phyloP scores from a whole-genome alignment of 2,329 filamentous ascomycete species.

The Beauveria sp. region DNA sequence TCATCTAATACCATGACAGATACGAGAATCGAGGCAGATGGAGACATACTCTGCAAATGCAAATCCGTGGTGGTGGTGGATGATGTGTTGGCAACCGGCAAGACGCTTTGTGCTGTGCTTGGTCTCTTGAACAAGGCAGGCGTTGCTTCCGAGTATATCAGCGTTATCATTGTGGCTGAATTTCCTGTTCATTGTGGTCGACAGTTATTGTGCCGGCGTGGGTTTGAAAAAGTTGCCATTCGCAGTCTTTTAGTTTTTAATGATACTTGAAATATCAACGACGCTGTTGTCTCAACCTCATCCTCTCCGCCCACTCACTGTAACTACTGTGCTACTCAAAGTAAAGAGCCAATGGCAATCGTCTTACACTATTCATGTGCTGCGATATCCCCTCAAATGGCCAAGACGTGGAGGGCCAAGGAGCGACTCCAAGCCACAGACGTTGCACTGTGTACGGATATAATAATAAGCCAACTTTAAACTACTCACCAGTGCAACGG shows the following conservation, averaged over 20 bases:
- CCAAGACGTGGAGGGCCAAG: too few species aligned
- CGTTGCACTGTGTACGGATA: too few species aligned
- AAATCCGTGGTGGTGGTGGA: conserved; percentile 48
- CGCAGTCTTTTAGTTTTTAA: conserved; percentile 43
- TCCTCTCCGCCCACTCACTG: too few species aligned
- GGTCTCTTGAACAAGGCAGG: conserved; percentile 37
- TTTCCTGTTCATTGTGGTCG: conserved; percentile 49
- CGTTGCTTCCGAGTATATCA: conserved; percentile 32
- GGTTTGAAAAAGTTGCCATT: conserved; percentile 42
- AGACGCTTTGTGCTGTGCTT: conserved; percentile 47
- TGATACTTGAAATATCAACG: conserved; percentile 14
- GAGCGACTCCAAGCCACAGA: too few species aligned
- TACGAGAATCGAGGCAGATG: conserved; percentile 40
- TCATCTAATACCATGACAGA: conserved; percentile 14
- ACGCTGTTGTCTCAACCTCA: neutral
- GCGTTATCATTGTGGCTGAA: conserved; percentile 48
- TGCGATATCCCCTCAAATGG: too few species aligned
- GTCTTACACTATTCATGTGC: too few species aligned
- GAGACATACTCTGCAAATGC: conserved; percentile 30
- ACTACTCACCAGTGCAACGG: too few species aligned
- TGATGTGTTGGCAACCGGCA: conserved; percentile 50
- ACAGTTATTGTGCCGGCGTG: conserved; percentile 33
- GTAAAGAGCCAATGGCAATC: too few species aligned
- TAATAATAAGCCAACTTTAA: too few species aligned
- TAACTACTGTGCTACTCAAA: too few species aligned